Evolutionary conservation across 345 rosid species (phyloP), one percentile per base, ranked within the genome.

Genomic region (Orychophragmus violaceus): DNA sequence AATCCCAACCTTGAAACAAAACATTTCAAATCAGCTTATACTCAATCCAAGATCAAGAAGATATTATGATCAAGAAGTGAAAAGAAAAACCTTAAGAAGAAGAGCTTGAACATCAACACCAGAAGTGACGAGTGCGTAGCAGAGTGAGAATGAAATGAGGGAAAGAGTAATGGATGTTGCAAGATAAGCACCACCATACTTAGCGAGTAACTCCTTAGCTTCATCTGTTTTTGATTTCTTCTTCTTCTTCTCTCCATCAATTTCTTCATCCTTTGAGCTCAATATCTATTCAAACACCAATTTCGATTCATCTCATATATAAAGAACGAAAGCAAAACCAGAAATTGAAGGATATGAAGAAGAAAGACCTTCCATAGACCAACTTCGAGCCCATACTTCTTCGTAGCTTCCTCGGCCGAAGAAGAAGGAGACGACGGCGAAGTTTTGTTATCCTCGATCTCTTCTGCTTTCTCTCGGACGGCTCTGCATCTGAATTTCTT

Each of bases 161-260:
- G 98, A 89, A 48, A 93, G 95, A 17, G 97, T 86, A 42, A 93
- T 85, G 33, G 98, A 93, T 5, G 97, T 93, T 27, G 94, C 97
- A 5, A 93, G 80, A 66, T 93, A 89, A 51, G 98, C 98, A 74
- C 98, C 98, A 44, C 98, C 98, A 55, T 93, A 86, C 69, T 88
- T 90, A 0, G 87, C 77, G 8, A 87, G 82, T 22, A 90, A 82
- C 70, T 93, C 96, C 56, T 89, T 89, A 0, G 97, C 94, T 72
- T 93, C 78, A 30, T 87, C 90, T 29, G 90, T 83, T 46, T 80
- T 88, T 6, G 96, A 82, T 66, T 82, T 87, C 79, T 78, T 81
- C 62, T 78, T 59, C 23, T 52, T 70, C 18, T 75, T 78, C 32
- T 74, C 81, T 66, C 78, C 84, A 44, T 86, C 86, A 66, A 63